Base-by-base conservation (phyloP, 2,329 filamentous ascomycete genomes). In the Teratosphaeria pseudoeucalypti region DNA sequence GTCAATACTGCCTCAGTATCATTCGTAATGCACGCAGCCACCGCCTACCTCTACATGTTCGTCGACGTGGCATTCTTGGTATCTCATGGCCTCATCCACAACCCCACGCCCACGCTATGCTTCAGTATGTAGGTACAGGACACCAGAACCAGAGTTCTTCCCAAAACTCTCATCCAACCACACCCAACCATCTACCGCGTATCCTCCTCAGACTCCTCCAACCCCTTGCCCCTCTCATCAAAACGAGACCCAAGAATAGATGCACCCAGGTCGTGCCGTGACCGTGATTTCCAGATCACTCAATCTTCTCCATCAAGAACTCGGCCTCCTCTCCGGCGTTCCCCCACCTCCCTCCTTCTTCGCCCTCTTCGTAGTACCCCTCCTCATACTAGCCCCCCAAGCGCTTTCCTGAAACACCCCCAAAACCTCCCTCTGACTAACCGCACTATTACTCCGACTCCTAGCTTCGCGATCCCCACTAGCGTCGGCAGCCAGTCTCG, bases 381-480 rank as follows among this genome's bases (percentile, higher is more conserved):
- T 82, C 64, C 91, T 82, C 64, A 96, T 91, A 78, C 89, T 95
- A 75, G 95, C 90, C 57, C 92, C 89, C 92, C 92, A 97, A 16
- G 89, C 87, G 19, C 90, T 94, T 69, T 92, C 89, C 68, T 94
- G 90, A 58, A 97, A 81, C 70, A 94, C 88, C 65, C 91, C 85
- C 72, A 92, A 84, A 65, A 95, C 88, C 68, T 91, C 87, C 55
- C 86, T 83, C 56, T 87, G 85, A 68, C 85, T 90, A 60, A 92
- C 86, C 5, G 81, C 79, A 72, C 87, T 91, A 58, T 82, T 84
- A 27, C 85, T 82, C 52, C 86, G 77, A 66, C 83, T 83, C 70
- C 80, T 82, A 66, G 61, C 74, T 74, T 57, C 60, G 10, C 55
- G 60, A 32, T 56, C 59, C 32, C 32, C 53, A 10, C n/a, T 49